Conservation (phyloP, 805 yeast species). For the Candida mattraensis region DNA sequence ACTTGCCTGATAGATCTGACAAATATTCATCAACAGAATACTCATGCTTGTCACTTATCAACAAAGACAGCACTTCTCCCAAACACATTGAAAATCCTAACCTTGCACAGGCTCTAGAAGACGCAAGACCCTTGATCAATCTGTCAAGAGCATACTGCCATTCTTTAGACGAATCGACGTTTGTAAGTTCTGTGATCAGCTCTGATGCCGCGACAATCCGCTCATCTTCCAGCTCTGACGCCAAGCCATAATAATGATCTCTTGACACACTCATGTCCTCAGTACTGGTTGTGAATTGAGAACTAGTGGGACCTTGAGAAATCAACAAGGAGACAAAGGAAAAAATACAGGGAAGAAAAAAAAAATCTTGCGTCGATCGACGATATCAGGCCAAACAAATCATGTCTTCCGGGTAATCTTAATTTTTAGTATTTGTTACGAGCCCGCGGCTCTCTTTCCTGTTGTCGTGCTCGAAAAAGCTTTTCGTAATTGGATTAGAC, state of each 20-base stretch:
- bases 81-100: conserved; percentile 87
- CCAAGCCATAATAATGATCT: conserved; percentile 75
- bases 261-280: conserved; percentile 45
- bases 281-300: neutral
- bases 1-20: conserved; percentile 34
- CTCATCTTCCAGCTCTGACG: conserved; percentile 73
- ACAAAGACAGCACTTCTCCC: conserved; percentile 57
- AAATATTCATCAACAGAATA: conserved; percentile 42
- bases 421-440: no score
- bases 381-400: no score
- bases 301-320: neutral
- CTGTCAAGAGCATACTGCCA: conserved; percentile 83
- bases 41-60: conserved; percentile 27
- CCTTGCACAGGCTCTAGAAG: conserved; percentile 81
- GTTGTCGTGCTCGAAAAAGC: conserved; percentile 29
- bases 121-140: conserved; percentile 75
- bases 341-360: conserved; percentile 3
- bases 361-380: conserved; percentile 15
- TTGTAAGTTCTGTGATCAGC: conserved; percentile 58
- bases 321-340: neutral
- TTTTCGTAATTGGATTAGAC: conserved; percentile 14
- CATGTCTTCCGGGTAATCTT: no score
- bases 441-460: no score
- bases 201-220: conserved; percentile 70
- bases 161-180: conserved; percentile 48